Base-by-base conservation (phyloP, 805 yeast genomes). In the Metschnikowia gelsemii region DNA sequence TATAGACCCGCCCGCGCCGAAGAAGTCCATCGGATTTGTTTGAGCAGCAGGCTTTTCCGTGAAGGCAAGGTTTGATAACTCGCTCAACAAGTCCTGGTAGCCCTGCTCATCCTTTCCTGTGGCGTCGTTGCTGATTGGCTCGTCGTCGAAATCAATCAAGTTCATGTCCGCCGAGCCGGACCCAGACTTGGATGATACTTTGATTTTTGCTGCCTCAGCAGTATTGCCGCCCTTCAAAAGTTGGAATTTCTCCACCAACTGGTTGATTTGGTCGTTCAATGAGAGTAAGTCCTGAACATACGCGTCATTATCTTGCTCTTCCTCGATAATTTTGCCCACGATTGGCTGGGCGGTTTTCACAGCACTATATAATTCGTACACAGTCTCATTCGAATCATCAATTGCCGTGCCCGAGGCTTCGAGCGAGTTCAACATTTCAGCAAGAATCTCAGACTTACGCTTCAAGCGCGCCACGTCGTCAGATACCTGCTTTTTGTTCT, bases 331-430 rank as follows among this genome's bases (percentile, higher is more conserved):
- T 53, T 82, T 84, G 59, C 85, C 85, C 51, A 93, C 78, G 54
- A 85, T 88, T 29, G 97, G 96, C 57, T 83, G 89, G 22, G 96
- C 80, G 34, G 81, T 80, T 61, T 86, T 90, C 52, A 93, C 71
- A 2, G 96, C 73, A 32, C 81, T 73, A 55, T 81, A 86, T 42
- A 93, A 72, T 55, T 93, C 98, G 35, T 74, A 70, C 14, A 87
- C 62, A 3, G 96, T 90, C 52, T 91, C 98, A 59, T 76, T 80
- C 8, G 67, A 56, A 35, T 72, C 77, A 29, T 55, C 70, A 50
- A 56, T 64, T 49, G 55, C 50, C 3, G 73, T 72, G 4, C 69
- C 59, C 22, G 68, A 66, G 25, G 72, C 57, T 42, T 63, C 59
- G 9, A 80, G 63, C 32, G 76, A 66, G 51, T 68, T 64, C 46